Evolutionary conservation across 2,329 filamentous ascomycete species (phyloP).

Genomic region (Pyrenochaeta sp.): DNA sequence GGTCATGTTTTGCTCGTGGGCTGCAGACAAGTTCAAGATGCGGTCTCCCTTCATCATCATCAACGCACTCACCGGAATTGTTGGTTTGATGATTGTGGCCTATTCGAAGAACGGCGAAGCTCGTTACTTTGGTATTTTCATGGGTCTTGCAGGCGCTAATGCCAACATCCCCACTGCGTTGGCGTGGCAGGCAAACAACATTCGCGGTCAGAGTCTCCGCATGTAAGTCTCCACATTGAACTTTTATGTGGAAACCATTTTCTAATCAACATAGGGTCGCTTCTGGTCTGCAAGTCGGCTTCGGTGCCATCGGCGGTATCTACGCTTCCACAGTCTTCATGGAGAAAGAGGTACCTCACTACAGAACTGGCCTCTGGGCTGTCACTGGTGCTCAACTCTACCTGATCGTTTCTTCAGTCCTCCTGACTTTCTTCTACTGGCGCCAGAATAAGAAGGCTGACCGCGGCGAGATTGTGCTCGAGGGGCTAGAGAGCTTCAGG

Average conservation of each 20-base stretch:
- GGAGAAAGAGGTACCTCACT: constrained; percentile 36
- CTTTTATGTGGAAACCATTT: not conserved
- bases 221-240: constrained; percentile 14
- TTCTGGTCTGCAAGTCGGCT: constrained; percentile 39
- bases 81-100: constrained; percentile 59
- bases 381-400: constrained; percentile 31
- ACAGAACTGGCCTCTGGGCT: constrained; percentile 36
- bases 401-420: constrained; percentile 14
- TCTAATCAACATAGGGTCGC: constrained; percentile 27
- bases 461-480: constrained; percentile 20
- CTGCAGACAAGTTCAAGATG: constrained; percentile 26
- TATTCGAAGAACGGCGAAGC: constrained; percentile 50
- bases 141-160: constrained; percentile 55
- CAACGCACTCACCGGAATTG: constrained; percentile 49
- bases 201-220: constrained; percentile 18
- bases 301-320: constrained; percentile 43
- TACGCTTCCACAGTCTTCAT: constrained; percentile 41
- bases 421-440: constrained; percentile 14
- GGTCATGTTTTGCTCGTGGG: constrained; percentile 30
- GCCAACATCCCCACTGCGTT: constrained; percentile 59
- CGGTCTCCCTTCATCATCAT: constrained; percentile 32
- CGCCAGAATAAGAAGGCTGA: constrained; percentile 20
- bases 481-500: constrained; percentile 20
- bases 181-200: constrained; percentile 17
- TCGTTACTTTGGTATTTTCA: constrained; percentile 60